Base-by-base conservation (phyloP, 192 early-diverging fungal genomes). In the Allomyces macrogynus region DNA sequence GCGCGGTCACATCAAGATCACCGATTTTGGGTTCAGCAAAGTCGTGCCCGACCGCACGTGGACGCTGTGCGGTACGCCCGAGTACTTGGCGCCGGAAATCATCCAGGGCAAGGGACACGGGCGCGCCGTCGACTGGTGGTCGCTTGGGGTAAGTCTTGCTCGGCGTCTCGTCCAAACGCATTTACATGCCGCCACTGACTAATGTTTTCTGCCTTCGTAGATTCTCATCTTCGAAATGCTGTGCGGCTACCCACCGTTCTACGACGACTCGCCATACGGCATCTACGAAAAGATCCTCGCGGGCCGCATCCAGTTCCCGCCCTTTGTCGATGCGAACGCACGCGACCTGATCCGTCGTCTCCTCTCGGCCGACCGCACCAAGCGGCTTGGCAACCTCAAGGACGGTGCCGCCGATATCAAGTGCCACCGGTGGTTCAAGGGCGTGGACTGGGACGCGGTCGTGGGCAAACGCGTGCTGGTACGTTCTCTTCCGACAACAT, bases 51-150 rank as follows among this genome's bases (percentile, higher is more conserved):
- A 76, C 57, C 54, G 95, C 77, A 98, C 95, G 57, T 98, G 93
- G 93, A 98, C 95, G 60, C 74, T 98, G 63, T 98, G 95, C 74
- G 95, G 95, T 23, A 98, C 95, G 10, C 93, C 92, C 61, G 95
- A 95, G 71, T 98, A 98, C 73, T 75, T 98, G 61, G 95, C 95
- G 54, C 95, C 95, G 18, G 88, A 88, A 75, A 98, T 98, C 65
- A 98, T 98, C 76, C 90, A 94, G 75, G 85, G 85, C 67, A 92
- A 90, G 79, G 95, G 95, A 22, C 92, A 98, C 70, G 91, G 92
- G n/a, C 95, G 94, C 70, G 85, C 95, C 7, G 95, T 98, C 10
- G 95, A 98, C 73, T 98, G 95, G 95, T 98, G 95, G 95, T 93
- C 93, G 25, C 78, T 98, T 49, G 95, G 95, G 60, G 32, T 40